These are phyloP conservation scores for Tilletiopsis washingtonensis DNA, from an alignment of 1,284 basidiomycete genomes.

Conservation along the genomic window DNA sequence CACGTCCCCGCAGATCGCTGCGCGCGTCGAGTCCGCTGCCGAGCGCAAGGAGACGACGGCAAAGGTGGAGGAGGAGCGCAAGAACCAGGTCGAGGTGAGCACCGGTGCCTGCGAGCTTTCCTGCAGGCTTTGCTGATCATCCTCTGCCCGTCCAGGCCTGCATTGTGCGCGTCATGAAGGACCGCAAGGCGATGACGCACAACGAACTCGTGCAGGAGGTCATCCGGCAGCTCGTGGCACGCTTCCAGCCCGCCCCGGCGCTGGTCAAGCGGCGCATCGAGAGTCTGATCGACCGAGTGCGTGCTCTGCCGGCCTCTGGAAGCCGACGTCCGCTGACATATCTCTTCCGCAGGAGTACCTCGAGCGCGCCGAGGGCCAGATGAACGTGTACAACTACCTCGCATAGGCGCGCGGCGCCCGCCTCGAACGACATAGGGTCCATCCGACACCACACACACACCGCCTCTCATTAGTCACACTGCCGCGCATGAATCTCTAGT, in stretches of 20 bases:
- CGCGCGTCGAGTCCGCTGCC: slow-evolving; percentile 74
- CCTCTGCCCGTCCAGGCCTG: slow-evolving; percentile 50
- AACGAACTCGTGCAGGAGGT: slow-evolving; percentile 87
- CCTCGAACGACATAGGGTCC: too few species aligned
- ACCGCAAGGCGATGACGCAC: slow-evolving; percentile 79
- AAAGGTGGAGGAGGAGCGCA: slow-evolving; percentile 85
- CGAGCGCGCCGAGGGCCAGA: slow-evolving; percentile 21
- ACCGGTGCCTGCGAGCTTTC: too few species aligned
- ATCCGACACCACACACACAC: too few species aligned
- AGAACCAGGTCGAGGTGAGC: slow-evolving; percentile 86
- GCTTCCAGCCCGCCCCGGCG: slow-evolving; percentile 78
- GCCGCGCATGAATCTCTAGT: too few species aligned
- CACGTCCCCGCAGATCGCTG: too few species aligned
- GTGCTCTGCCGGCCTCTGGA: slow-evolving; percentile 2
- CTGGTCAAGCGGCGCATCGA: slow-evolving; percentile 93
- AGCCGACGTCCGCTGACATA: neutral
- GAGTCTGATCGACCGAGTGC: slow-evolving; percentile 67
- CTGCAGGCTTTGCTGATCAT: neutral
- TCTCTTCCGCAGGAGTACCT: slow-evolving; percentile 28
- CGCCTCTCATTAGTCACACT: too few species aligned
- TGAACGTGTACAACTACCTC: slow-evolving; percentile 36
- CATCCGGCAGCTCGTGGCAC: slow-evolving; percentile 68
- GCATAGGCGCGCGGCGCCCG: too few species aligned
- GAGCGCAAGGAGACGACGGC: slow-evolving; percentile 86
- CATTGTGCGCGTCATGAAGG: slow-evolving; percentile 97